Conservation (phyloP, 805 yeast genomes). For the Scheffersomyces coipomensis region DNA sequence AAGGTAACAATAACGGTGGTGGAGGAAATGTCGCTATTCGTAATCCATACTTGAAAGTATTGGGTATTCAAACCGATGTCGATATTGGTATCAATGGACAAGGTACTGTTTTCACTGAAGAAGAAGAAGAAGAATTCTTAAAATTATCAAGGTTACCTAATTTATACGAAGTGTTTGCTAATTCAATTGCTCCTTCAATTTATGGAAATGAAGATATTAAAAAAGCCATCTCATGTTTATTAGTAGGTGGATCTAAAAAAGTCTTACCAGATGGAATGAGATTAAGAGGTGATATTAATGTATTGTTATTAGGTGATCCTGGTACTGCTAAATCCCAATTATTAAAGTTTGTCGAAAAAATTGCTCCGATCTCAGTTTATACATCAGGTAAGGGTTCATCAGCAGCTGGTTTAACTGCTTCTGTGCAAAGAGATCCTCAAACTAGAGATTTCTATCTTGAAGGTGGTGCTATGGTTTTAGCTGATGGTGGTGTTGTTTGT, state of each 20-base stretch:
- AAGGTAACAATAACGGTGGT: constrained; percentile 39
- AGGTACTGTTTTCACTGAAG: constrained; percentile 70
- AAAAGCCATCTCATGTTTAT: constrained; percentile 85
- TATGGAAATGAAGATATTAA: constrained; percentile 93
- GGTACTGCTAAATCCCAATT: constrained; percentile 98
- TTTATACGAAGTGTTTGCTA: constrained; percentile 79
- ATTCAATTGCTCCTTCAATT: constrained; percentile 93
- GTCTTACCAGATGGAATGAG: constrained; percentile 94
- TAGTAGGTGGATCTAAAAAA: constrained; percentile 94
- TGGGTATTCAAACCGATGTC: constrained; percentile 85
- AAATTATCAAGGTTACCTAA: constrained; percentile 79
- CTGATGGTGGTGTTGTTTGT: constrained; percentile 99
- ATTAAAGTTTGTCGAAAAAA: constrained; percentile 91
- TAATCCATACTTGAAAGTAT: constrained; percentile 82
- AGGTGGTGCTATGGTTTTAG: constrained; percentile 99
- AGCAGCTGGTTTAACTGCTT: constrained; percentile 98
- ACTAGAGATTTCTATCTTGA: constrained; percentile 93
- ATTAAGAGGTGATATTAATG: constrained; percentile 95
- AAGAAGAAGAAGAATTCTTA: constrained; percentile 90
- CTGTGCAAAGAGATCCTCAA: constrained; percentile 87
- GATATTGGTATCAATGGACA: constrained; percentile 64
- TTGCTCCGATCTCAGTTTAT: constrained; percentile 90
- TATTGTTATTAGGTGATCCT: constrained; percentile 92
- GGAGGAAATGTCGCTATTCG: constrained; percentile 79
- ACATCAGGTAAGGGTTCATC: constrained; percentile 99